Percentiles rank a stretch among this genome's conserved stretches.
phyloP scores from a whole-genome alignment of 2,329 filamentous ascomycete species.

The Xylariaceae sp. region DNA sequence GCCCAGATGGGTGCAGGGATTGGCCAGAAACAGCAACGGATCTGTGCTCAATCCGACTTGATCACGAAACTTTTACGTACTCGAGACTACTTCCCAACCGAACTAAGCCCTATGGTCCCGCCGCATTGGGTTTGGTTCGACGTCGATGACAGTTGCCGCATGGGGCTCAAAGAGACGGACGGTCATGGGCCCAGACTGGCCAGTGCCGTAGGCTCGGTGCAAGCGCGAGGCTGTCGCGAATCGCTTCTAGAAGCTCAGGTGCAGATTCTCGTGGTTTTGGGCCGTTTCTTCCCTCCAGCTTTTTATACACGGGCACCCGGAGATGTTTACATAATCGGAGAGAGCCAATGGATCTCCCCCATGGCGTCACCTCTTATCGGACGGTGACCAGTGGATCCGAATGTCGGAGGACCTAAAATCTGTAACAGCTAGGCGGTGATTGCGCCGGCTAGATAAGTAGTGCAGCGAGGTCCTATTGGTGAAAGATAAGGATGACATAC shows the following conservation, averaged over 20 bases:
- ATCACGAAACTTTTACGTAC: conserved; percentile 25
- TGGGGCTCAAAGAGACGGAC: conserved; percentile 7
- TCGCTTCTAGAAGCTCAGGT: too few species aligned
- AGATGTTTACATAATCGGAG: background rate
- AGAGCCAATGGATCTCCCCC: background rate
- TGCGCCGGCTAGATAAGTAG: conserved; percentile 18
- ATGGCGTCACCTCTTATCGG: background rate
- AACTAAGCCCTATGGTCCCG: conserved; percentile 23
- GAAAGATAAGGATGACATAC: conserved; percentile 16
- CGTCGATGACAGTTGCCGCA: conserved; percentile 13
- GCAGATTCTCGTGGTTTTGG: too few species aligned
- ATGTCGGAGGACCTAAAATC: background rate
- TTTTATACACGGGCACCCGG: background rate
- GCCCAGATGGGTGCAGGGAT: conserved; percentile 1
- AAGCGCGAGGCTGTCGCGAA: background rate
- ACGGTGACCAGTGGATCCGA: conserved; percentile 5
- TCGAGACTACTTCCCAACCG: conserved; percentile 6
- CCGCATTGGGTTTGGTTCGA: conserved; percentile 12
- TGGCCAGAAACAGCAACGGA: conserved; percentile 13
- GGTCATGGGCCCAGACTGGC: background rate
- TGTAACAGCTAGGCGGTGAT: conserved; percentile 14
- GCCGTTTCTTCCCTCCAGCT: background rate
- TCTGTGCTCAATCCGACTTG: conserved; percentile 14
- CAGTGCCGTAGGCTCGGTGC: background rate
- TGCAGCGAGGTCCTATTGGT: conserved; percentile 15